These are phyloP conservation scores for Podila minutissima DNA, from an alignment of 192 early-diverging fungal species.

Conservation along the genomic window DNA sequence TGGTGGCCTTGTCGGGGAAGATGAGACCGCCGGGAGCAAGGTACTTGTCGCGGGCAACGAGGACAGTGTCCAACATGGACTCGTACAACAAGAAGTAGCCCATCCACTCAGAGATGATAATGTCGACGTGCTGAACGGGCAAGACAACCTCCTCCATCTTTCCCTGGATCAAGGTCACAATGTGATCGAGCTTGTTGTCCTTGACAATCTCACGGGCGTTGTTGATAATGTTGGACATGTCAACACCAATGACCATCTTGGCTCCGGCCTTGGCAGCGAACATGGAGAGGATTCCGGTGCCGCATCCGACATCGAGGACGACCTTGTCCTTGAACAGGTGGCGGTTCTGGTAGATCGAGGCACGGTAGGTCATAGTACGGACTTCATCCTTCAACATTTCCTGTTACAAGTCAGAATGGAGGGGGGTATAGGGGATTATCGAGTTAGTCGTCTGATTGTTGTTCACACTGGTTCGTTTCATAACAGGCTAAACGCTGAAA, in stretches of 20 bases:
- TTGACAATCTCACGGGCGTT: slow-evolving; percentile 80
- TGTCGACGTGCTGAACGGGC: slow-evolving; percentile 82
- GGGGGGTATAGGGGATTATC: background rate
- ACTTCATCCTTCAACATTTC: slow-evolving; percentile 89
- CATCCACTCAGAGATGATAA: slow-evolving; percentile 95
- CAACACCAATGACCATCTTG: slow-evolving; percentile 69
- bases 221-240: slow-evolving; percentile 88
- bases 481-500: background rate
- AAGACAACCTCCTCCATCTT: slow-evolving; percentile 83
- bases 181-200: slow-evolving; percentile 77
- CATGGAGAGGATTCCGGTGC: slow-evolving; percentile 93
- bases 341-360: slow-evolving; percentile 87
- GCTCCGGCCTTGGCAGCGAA: slow-evolving; percentile 92
- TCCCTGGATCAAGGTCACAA: slow-evolving; percentile 73
- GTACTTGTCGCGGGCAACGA: slow-evolving; percentile 85
- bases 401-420: slow-evolving; percentile 46
- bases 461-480: background rate
- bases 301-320: slow-evolving; percentile 90
- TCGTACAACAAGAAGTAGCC: slow-evolving; percentile 92
- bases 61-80: slow-evolving; percentile 91
- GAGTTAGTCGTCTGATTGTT: background rate
- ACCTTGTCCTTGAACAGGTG: slow-evolving; percentile 86
- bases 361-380: slow-evolving; percentile 83
- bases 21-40: slow-evolving; percentile 67
- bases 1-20: slow-evolving; percentile 77